Percentiles rank a stretch among this genome's conserved stretches.
phyloP scores from a whole-genome alignment of 768 basidiomycete species.

The Lentinula edodes region DNA sequence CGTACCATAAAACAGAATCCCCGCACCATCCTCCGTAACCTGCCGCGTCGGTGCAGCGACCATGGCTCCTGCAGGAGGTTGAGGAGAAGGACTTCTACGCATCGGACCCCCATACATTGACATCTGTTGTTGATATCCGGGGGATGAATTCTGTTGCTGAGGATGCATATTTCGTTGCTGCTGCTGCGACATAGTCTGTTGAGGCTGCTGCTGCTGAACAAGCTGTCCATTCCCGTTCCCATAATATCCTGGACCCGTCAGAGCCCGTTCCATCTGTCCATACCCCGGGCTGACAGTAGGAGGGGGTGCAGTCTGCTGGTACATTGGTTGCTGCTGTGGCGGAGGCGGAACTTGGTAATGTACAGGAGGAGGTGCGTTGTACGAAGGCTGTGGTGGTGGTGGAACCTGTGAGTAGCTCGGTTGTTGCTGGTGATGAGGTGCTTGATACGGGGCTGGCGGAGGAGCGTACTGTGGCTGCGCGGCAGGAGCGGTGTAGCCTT shows the following conservation, averaged over 20 bases:
- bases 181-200: not conserved
- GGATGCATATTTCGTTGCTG: not conserved
- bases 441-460: slow-evolving; percentile 14
- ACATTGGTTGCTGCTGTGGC: slow-evolving; percentile 11
- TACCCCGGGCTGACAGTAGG: slow-evolving; percentile 17
- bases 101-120: not conserved
- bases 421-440: slow-evolving; percentile 6
- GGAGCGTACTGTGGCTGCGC: slow-evolving; percentile 11
- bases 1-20: slow-evolving; percentile 13
- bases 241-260: slow-evolving; percentile 6
- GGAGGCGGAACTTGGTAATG: slow-evolving; percentile 7
- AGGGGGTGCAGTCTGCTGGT: slow-evolving; percentile 8
- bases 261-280: slow-evolving; percentile 1
- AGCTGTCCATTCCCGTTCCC: not conserved
- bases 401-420: slow-evolving; percentile 15
- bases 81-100: slow-evolving; percentile 35
- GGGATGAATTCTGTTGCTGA: not conserved
- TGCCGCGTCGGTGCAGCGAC: slow-evolving; percentile 36
- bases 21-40: slow-evolving; percentile 8
- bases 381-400: slow-evolving; percentile 12
- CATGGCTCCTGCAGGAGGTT: slow-evolving; percentile 32
- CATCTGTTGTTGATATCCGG: not conserved
- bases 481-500: slow-evolving; percentile 1
- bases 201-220: not conserved
- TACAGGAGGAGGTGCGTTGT: slow-evolving; percentile 1